Evolutionary conservation across 2,329 filamentous ascomycete species (phyloP), one percentile per base, ranked within the genome.

Genomic region (Pestalotiopsis sp.): DNA sequence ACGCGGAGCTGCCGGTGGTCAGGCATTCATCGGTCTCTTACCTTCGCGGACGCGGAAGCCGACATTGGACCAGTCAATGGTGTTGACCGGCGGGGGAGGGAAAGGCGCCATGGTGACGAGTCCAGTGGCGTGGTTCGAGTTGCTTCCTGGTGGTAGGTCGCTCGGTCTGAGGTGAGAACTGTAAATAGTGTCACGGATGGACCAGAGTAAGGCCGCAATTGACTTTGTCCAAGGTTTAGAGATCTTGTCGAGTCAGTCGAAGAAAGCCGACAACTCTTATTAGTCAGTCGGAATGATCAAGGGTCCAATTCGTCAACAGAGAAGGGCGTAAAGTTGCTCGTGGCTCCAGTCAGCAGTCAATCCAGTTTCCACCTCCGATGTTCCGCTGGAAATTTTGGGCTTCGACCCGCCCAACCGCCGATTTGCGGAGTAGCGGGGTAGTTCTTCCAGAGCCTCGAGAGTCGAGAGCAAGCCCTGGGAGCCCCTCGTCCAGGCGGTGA

Each of bases 1-100:
- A 10, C 7, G 7, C 20, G 56, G 22, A 22, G 26, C 6, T 35
- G 26, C 20, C n/a, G 6, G 17, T 22, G 24, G 24, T 17, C 13
- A 58, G n/a, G 20, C 22, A 26, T 14, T 9, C 7, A 26, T 26
- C 26, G 10, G 24, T 24, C 62, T 71, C 83, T 74, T 80, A 93
- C 93, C 93, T 86, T 98, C 94, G 73, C 94, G 92, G 73, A 98
- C 91, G 77, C 90, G 91, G 87, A 98, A 98, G 77, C 95, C 95
- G 72, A 98, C 89, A 76, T 97, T 92, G 79, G 87, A 89, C 95
- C 95, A 98, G 85, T 98, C 94, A 83, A 97, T 95, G 71, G 91
- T 92, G 76, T 89, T 89, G 73, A 92, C 89, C 3, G 93, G 91
- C 11, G 91, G 88, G 38, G 94, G 93, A 72, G 94, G 94, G 77